Base-by-base conservation (phyloP, 2,329 filamentous ascomycete species). In the Fusarium goolgardi region DNA sequence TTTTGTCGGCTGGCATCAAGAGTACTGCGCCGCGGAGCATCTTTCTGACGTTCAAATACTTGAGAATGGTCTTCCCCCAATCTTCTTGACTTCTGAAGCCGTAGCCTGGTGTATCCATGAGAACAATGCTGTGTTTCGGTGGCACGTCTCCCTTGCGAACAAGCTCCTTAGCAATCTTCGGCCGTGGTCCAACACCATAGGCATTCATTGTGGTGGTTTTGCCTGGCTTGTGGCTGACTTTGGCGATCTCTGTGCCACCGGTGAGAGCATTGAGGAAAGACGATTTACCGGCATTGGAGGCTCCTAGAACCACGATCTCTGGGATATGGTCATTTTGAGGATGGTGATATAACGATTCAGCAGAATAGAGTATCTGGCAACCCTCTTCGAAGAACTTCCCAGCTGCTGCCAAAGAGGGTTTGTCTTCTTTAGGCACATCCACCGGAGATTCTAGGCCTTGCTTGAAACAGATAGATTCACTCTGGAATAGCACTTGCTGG, bases 201-300 rank as follows among this genome's bases (percentile, higher is more conserved):
- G 80, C 84, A 71, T 88, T 88, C 76, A 88, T 82, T 31, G 82
- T 81, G 34, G 78, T 81, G 2, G 86, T 88, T 70, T 81, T 83
- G 12, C 86, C 86, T 1, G 86, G 84, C 21, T 77, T 78, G 18
- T 79, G 76, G 72, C 84, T 85, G 25, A 85, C 84, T 47, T 81
- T 79, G 15, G 86, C 86, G 8, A 84, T 76, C 25, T 75, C 73
- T 25, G 72, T 63, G 5, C 72, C 68, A 34, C 89, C 89, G 3
- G 90, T 87, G 34, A 97, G 85, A 20, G 91, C 91, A 75, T 97
- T 97, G 79, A 97, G 90, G 70, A 96, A 91, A 18, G 92, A 93
- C 3, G 92, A 96, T 78, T 97, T 97, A 75, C 93, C 93, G 41
- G 94, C 93, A 75, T 97, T 97, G 69, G 93, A 94, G 73, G 94